Conservation (phyloP, 1,284 basidiomycete species). For the Agaricales sp. region DNA sequence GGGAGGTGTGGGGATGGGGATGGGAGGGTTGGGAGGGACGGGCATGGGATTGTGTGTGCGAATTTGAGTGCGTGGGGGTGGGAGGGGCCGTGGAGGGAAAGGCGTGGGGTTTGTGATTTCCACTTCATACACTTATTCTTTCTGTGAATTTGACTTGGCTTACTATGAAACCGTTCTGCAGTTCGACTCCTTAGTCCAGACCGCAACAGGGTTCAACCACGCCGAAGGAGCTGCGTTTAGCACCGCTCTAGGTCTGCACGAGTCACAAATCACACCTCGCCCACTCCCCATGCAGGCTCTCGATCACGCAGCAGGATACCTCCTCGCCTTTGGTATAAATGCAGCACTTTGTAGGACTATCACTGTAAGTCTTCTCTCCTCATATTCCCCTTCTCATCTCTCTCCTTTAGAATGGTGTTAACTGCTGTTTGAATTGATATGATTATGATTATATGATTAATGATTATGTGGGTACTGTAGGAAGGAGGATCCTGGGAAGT, state of each 20-base stretch:
- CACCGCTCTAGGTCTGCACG: conserved; percentile 15
- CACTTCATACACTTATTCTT: not conserved
- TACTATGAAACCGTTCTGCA: conserved; percentile 17
- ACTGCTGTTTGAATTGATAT: not conserved
- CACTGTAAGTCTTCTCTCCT: conserved; percentile 24
- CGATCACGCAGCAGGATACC: conserved; percentile 52
- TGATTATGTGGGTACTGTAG: too few species aligned
- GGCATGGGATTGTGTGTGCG: conserved; percentile 39
- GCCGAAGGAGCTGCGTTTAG: conserved; percentile 43
- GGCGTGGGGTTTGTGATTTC: conserved; percentile 34
- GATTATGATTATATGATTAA: too few species aligned
- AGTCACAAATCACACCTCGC: conserved; percentile 22
- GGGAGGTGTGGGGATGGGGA: conserved; percentile 20
- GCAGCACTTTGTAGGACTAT: conserved; percentile 44
- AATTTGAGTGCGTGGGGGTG: conserved; percentile 50
- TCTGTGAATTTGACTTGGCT: not conserved
- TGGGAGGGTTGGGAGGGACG: conserved; percentile 8
- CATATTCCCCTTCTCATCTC: not conserved
- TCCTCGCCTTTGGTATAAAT: conserved; percentile 51
- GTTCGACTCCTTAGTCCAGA: conserved; percentile 65
- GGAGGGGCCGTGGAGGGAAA: conserved; percentile 48
- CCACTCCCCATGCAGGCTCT: conserved; percentile 53
- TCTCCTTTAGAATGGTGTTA: not conserved
- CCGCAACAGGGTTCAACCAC: conserved; percentile 50
- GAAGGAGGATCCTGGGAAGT: conserved; percentile 58